A percentile compares a stretch with the other conserved stretches of the same genome.
Evolutionary conservation across 2,329 filamentous ascomycete genomes (phyloP).

Genomic region (Cladosporium sp.): DNA sequence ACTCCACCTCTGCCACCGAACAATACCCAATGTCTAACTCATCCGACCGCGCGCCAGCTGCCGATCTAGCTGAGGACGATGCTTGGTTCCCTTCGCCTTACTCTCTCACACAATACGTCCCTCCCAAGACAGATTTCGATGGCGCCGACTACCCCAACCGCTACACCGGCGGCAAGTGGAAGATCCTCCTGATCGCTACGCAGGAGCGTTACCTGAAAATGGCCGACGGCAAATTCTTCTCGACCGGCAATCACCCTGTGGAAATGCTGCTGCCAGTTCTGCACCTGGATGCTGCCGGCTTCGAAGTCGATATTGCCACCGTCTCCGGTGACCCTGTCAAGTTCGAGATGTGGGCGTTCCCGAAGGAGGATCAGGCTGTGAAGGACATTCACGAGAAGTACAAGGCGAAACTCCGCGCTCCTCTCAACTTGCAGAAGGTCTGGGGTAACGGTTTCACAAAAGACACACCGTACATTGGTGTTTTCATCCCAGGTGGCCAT

Average conservation of each 20-base stretch:
- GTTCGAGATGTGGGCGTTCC: slow-evolving; percentile 22
- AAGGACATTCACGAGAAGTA: slow-evolving; percentile 20
- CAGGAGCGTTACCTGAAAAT: slow-evolving; percentile 21
- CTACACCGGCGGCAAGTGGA: slow-evolving; percentile 21
- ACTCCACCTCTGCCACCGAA: neutral
- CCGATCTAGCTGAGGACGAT: slow-evolving; percentile 19
- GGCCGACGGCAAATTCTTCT: slow-evolving; percentile 21
- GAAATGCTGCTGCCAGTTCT: slow-evolving; percentile 21
- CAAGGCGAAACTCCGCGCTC: slow-evolving; percentile 17
- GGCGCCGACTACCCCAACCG: slow-evolving; percentile 19
- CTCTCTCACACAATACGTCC: slow-evolving; percentile 20
- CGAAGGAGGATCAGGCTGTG: slow-evolving; percentile 18
- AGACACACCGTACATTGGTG: slow-evolving; percentile 20
- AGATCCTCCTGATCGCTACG: slow-evolving; percentile 20
- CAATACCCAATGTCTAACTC: neutral
- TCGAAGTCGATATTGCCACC: slow-evolving; percentile 20
- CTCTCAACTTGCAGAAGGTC: slow-evolving; percentile 15
- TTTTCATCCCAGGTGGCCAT: slow-evolving; percentile 21
- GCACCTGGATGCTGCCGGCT: slow-evolving; percentile 20
- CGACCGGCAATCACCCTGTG: slow-evolving; percentile 21
- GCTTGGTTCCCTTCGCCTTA: slow-evolving; percentile 21
- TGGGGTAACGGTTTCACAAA: slow-evolving; percentile 20
- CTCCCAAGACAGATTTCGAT: slow-evolving; percentile 21
- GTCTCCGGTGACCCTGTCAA: slow-evolving; percentile 21
- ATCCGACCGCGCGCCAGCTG: slow-evolving; percentile 15